These are phyloP conservation scores for Torulaspora gathmanii DNA, from an alignment of 805 yeast species.

Conservation along the genomic window DNA sequence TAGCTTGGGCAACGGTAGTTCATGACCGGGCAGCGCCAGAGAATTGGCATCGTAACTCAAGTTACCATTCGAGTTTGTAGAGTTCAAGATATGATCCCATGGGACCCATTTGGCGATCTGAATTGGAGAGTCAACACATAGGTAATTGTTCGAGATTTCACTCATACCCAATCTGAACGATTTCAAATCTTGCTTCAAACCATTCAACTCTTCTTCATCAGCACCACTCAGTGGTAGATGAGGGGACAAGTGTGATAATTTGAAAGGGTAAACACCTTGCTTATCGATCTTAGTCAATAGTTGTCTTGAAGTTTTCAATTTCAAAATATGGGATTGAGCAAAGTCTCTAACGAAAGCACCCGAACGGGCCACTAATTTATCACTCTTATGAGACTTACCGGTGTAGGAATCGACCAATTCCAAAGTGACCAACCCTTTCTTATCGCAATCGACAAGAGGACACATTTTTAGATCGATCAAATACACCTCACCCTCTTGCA, in stretches of 20 bases:
- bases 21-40: constrained; percentile 60
- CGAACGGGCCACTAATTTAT: constrained; percentile 53
- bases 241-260: constrained; percentile 64
- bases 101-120: constrained; percentile 71
- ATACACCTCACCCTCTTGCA: constrained; percentile 81
- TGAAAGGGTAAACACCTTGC: constrained; percentile 87
- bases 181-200: constrained; percentile 51
- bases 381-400: constrained; percentile 55
- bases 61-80: constrained; percentile 62
- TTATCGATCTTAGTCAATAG: constrained; percentile 68
- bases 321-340: constrained; percentile 73
- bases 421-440: constrained; percentile 63
- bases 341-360: constrained; percentile 81
- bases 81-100: constrained; percentile 55
- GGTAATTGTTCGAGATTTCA: constrained; percentile 75
- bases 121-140: constrained; percentile 70
- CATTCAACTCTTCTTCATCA: constrained; percentile 36
- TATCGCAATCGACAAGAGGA: constrained; percentile 49
- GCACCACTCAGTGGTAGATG: constrained; percentile 53
- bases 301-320: constrained; percentile 66
- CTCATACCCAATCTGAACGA: constrained; percentile 67
- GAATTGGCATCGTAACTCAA: constrained; percentile 63
- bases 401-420: constrained; percentile 60
- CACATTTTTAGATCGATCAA: constrained; percentile 78
- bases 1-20: constrained; percentile 67